Base-by-base conservation (phyloP, 768 basidiomycete genomes). In the Hygrophoropsis aurantiaca region DNA sequence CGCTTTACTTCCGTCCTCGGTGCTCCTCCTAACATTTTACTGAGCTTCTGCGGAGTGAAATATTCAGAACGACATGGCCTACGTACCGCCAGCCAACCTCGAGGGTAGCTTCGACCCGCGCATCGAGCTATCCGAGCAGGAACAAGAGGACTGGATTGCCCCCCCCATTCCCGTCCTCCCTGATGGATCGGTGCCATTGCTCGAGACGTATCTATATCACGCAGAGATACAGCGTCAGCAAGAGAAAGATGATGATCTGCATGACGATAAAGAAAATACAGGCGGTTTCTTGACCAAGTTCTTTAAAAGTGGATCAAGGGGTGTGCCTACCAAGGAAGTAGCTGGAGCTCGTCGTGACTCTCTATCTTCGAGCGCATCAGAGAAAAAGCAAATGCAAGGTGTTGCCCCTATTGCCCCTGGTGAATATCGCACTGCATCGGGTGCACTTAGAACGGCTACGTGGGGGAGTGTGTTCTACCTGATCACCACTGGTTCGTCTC, bases 381-480 rank as follows among this genome's bases (percentile, higher is more conserved):
- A 13, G 38, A 62, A 24, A 47, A n/a, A 38, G 6, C n/a, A 38
- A 16, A n/a, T n/a, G 8, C 27, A 13, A 7, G 27, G 27, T 30
- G 27, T 30, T 30, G 36, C 16, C 13, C 20, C n/a, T 16, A 38
- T 38, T n/a, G 20, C 16, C n/a, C n/a, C n/a, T 7, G 9, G 20
- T 58, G 64, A 65, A 40, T 56, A 58, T 39, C 64, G 64, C 6
- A 65, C 64, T 9, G 78, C 79, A 21, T 69, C 73, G 3, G 60
- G 77, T 18, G 75, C 78, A 0, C 54, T 81, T 33, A 69, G 77
- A 42, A 68, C 74, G 0, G 77, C 79, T 1, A 68, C 71, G 0
- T 81, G 79, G 80, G 66, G 71, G 0, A 66, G 72, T 1, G 56
- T 79, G 0, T 81, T 82, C 49, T 81, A 77, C 54, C 64, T 81